A percentile compares a stretch with the other conserved stretches of the same genome.
phyloP scores from a whole-genome alignment of 2,329 filamentous ascomycete species.

The Monosporascus cannonballus region DNA sequence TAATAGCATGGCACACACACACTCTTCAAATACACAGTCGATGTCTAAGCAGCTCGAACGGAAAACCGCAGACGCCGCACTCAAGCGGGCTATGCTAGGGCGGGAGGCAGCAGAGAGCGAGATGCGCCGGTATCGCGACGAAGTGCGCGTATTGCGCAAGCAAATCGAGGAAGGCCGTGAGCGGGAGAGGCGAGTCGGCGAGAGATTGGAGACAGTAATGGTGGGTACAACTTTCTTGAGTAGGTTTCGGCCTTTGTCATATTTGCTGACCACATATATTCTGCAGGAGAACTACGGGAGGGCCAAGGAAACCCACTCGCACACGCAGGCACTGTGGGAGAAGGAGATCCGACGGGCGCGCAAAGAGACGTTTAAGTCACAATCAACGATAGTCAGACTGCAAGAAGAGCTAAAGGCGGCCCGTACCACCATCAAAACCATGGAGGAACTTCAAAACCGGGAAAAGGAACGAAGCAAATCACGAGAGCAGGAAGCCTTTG shows the following conservation, averaged over 20 bases:
- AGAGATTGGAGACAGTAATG: conserved; percentile 63
- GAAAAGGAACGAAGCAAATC: conserved; percentile 57
- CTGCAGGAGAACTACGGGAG: conserved; percentile 62
- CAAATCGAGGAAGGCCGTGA: conserved; percentile 60
- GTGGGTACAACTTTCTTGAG: conserved; percentile 36
- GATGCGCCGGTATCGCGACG: conserved; percentile 56
- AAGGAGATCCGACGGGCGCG: conserved; percentile 65
- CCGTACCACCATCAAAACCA: conserved; percentile 45
- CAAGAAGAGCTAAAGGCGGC: conserved; percentile 66
- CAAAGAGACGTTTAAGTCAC: conserved; percentile 71
- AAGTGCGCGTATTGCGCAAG: conserved; percentile 47
- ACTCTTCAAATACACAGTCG: conserved; percentile 7
- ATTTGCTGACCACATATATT: conserved; percentile 4
- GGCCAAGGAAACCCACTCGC: conserved; percentile 62
- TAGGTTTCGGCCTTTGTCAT: not conserved
- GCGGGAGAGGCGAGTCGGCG: conserved; percentile 59
- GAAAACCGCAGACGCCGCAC: conserved; percentile 58
- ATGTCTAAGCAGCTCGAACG: conserved; percentile 55
- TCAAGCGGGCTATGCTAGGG: conserved; percentile 61
- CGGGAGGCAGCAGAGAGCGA: conserved; percentile 69
- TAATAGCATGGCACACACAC: conserved; percentile 21
- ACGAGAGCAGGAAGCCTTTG: conserved; percentile 64
- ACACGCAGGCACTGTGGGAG: conserved; percentile 63
- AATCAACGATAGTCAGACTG: conserved; percentile 62
- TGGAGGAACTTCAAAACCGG: conserved; percentile 53